Evolutionary conservation across 2,329 filamentous ascomycete species (phyloP).

Genomic region (Aspergillus tubingensis): DNA sequence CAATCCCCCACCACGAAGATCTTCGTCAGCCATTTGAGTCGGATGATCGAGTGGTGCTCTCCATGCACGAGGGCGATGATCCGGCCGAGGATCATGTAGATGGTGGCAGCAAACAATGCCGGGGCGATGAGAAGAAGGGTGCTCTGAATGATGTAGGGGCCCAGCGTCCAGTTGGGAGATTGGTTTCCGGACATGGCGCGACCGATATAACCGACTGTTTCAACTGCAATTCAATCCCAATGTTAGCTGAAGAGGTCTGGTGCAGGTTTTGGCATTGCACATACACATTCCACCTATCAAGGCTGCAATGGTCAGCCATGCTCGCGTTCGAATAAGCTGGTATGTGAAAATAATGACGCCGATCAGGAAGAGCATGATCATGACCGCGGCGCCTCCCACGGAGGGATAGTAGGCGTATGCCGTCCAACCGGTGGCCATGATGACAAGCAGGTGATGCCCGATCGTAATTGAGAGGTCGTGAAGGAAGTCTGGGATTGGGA

Average conservation of each 20-base stretch:
- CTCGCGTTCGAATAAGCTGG: slow-evolving; percentile 4
- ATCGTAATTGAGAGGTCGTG: not conserved
- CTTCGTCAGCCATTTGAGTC: slow-evolving; percentile 47
- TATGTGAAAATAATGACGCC: not conserved
- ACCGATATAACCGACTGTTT: slow-evolving; percentile 14
- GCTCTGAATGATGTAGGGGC: slow-evolving; percentile 11
- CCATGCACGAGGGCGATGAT: slow-evolving; percentile 44
- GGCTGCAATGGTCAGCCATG: slow-evolving; percentile 4
- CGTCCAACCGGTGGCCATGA: slow-evolving; percentile 3
- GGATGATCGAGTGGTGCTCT: slow-evolving; percentile 46
- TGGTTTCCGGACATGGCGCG: slow-evolving; percentile 8
- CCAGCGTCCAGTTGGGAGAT: slow-evolving; percentile 14
- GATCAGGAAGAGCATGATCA: slow-evolving; percentile 3
- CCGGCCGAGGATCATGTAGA: slow-evolving; percentile 53
- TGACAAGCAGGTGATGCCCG: not conserved
- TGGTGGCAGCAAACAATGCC: slow-evolving; percentile 51
- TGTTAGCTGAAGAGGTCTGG: not conserved
- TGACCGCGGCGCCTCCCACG: not conserved
- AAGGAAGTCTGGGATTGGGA: not conserved
- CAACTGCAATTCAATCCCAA: not conserved
- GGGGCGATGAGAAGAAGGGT: slow-evolving; percentile 45
- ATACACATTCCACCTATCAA: slow-evolving; percentile 1
- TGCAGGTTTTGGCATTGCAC: not conserved
- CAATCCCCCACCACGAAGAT: slow-evolving; percentile 53
- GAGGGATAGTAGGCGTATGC: slow-evolving; percentile 10